Conservation (phyloP, 1,139 yeast species). For the Maudiozyma humilis region DNA sequence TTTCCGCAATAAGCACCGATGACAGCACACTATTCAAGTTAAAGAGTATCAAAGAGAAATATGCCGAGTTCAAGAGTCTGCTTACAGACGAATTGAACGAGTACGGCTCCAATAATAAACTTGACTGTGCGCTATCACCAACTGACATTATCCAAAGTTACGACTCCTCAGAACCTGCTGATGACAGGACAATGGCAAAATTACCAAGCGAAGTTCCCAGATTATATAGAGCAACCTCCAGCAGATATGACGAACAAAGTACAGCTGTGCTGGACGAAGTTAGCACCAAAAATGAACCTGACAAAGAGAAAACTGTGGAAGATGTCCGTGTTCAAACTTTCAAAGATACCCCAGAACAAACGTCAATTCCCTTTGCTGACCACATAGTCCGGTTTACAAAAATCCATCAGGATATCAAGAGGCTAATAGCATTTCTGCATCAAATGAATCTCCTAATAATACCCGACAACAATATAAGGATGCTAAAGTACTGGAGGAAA, state of each 20-base stretch:
- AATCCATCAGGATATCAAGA: constrained; percentile 9
- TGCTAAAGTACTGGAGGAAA: constrained; percentile 19
- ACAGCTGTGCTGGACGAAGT: too few relatives aligned
- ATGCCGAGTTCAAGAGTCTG: background rate
- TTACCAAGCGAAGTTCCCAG: too few relatives aligned
- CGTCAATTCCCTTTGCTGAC: too few relatives aligned
- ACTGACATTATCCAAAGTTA: constrained; percentile 25
- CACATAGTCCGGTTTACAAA: constrained; percentile 18
- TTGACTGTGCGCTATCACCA: constrained; percentile 23
- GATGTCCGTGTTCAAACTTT: too few relatives aligned
- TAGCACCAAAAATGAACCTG: too few relatives aligned
- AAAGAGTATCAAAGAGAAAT: background rate
- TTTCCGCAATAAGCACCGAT: too few relatives aligned
- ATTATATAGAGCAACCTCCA: background rate
- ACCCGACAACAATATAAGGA: constrained; percentile 13
- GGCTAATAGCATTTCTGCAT: constrained; percentile 3
- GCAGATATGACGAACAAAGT: background rate
- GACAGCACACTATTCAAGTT: too few relatives aligned
- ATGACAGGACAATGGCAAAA: too few relatives aligned
- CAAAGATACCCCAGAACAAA: too few relatives aligned
- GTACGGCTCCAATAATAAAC: constrained; percentile 14
- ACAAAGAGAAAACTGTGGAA: too few relatives aligned
- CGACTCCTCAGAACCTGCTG: constrained; percentile 4
- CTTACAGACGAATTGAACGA: constrained; percentile 12
- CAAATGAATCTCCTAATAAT: constrained; percentile 10